These are phyloP conservation scores for Lichtheimia corymbifera DNA, from an alignment of 371 early-diverging fungal genomes.

Conservation along the genomic window DNA sequence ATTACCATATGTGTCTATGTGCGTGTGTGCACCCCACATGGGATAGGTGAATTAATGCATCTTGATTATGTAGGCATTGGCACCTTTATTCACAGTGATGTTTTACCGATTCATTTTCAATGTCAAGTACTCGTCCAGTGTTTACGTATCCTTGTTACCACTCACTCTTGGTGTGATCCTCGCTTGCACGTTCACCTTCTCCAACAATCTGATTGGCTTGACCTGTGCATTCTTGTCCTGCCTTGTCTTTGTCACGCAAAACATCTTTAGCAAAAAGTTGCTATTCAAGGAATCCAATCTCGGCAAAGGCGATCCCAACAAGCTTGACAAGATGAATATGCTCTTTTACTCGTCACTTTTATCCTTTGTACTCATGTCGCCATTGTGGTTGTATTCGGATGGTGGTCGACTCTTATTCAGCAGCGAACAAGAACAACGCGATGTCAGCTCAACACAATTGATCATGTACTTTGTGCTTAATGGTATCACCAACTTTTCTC, in stretches of 20 bases:
- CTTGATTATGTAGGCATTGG: constrained; percentile 64
- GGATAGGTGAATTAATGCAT: not conserved
- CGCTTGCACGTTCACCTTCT: constrained; percentile 48
- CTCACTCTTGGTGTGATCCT: constrained; percentile 87
- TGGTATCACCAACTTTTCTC: constrained; percentile 78
- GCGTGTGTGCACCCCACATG: not conserved
- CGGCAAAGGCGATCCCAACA: constrained; percentile 51
- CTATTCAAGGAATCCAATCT: constrained; percentile 56
- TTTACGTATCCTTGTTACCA: constrained; percentile 78
- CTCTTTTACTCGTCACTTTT: constrained; percentile 75
- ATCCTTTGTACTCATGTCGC: constrained; percentile 74
- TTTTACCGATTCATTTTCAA: constrained; percentile 71
- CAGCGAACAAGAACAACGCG: not conserved
- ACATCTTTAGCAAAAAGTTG: constrained; percentile 80
- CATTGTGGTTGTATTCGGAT: constrained; percentile 83
- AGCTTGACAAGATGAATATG: constrained; percentile 83
- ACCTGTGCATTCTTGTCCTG: constrained; percentile 74
- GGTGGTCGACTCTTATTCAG: constrained; percentile 43
- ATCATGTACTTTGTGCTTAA: constrained; percentile 68
- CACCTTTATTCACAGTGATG: constrained; percentile 86
- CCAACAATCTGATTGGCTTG: constrained; percentile 67
- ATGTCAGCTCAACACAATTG: constrained; percentile 16
- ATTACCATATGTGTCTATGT: not conserved
- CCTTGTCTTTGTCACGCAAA: constrained; percentile 81
- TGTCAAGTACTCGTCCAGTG: constrained; percentile 63